These are phyloP conservation scores for Ambispora gerdemannii DNA, from an alignment of 192 early-diverging fungal species.

Conservation along the genomic window DNA sequence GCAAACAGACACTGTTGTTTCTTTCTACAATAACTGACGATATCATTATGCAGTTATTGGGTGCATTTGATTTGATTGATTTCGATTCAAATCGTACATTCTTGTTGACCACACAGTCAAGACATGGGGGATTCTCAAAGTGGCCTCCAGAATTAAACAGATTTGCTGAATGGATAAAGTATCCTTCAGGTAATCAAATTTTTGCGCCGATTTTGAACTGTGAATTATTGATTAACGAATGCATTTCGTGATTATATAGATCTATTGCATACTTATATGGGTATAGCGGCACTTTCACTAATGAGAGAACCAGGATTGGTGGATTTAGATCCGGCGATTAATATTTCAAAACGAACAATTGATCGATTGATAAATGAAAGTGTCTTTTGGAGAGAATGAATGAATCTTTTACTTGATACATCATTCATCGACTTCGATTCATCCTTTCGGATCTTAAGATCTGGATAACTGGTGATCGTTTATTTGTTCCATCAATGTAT, in stretches of 20 bases:
- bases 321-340: slow-evolving; percentile 51
- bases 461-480: too few relatives aligned
- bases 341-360: slow-evolving; percentile 45
- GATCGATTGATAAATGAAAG: slow-evolving; percentile 38
- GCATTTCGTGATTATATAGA: slow-evolving; percentile 45
- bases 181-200: slow-evolving; percentile 51
- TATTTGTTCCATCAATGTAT: too few relatives aligned
- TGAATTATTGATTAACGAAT: background rate
- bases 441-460: too few relatives aligned
- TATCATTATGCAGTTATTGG: slow-evolving; percentile 49
- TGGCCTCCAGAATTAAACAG: slow-evolving; percentile 14
- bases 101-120: slow-evolving; percentile 57
- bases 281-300: slow-evolving; percentile 64
- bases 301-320: slow-evolving; percentile 50
- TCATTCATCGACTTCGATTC: too few relatives aligned
- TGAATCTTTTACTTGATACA: too few relatives aligned
- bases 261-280: slow-evolving; percentile 82
- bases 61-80: slow-evolving; percentile 58
- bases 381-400: slow-evolving; percentile 41
- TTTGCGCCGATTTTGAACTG: slow-evolving; percentile 2
- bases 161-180: slow-evolving; percentile 58
- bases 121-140: slow-evolving; percentile 49
- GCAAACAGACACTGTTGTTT: background rate
- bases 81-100: slow-evolving; percentile 51
- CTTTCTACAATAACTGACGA: background rate